Conservation (phyloP, 495 filamentous ascomycete species). For the Hypoxylon intermedium region DNA sequence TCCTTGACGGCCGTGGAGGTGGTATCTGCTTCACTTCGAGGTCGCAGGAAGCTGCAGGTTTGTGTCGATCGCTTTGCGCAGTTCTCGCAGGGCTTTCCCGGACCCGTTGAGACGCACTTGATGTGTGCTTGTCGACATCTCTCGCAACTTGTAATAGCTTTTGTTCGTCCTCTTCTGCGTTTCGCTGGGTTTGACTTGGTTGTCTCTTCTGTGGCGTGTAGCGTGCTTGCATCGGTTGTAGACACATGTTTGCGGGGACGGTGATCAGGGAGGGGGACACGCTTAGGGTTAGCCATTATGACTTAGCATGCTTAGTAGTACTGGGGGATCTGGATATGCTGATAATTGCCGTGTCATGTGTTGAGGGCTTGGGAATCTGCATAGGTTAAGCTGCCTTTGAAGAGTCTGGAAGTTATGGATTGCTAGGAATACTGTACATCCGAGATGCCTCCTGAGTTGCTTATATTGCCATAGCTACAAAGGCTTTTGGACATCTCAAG, state of each 20-base stretch:
- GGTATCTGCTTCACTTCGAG: no score
- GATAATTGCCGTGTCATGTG: no score
- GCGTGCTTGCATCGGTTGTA: not conserved
- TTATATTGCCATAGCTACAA: no score
- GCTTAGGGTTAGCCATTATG: slow-evolving; percentile 4
- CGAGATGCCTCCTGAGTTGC: no score
- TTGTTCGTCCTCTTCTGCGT: slow-evolving; percentile 18
- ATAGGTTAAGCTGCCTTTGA: no score
- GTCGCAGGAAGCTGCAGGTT: slow-evolving; percentile 20
- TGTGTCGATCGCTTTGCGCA: slow-evolving; percentile 25
- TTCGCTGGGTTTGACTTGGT: not conserved
- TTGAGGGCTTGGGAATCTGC: no score
- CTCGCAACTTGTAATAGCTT: slow-evolving; percentile 34
- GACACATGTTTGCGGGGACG: slow-evolving; percentile 1
- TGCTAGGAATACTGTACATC: no score
- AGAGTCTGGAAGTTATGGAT: no score
- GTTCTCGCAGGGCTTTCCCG: slow-evolving; percentile 22
- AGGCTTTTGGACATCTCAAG: no score
- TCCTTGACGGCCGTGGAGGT: no score
- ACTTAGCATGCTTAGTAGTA: no score
- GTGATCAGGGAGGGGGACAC: slow-evolving; percentile 18
- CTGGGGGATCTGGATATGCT: no score
- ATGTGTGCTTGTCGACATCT: slow-evolving; percentile 29
- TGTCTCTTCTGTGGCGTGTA: not conserved
- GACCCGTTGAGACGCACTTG: slow-evolving; percentile 24